Evolutionary conservation across 495 filamentous ascomycete genomes (phyloP), one percentile per base, ranked within the genome.

Genomic region (Neurospora hispaniola): DNA sequence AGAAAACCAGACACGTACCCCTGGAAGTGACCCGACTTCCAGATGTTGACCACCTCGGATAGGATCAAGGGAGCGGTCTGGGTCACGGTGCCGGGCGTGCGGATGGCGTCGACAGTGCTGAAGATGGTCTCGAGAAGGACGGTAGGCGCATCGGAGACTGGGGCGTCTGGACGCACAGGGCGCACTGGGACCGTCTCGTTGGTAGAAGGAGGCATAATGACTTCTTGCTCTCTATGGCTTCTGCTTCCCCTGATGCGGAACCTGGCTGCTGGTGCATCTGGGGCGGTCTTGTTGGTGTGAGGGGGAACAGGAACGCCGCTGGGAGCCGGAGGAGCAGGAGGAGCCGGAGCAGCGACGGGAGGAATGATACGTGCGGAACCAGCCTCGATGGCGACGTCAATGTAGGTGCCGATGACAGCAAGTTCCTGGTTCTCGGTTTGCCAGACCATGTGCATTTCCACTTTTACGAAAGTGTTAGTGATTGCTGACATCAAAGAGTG

Each of bases 371-470:
- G 48, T 14, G 66, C 54, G 39, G 77, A 66, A 66, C 75, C 73
- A 31, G 79, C 79, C 54, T 75, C 75, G 42, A 82, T 83, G 69
- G 82, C 84, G 68, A 92, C 81, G 71, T 90, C 82, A 80, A 92
- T 87, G 75, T 89, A 84, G 70, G 89, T 81, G 69, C 84, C 88
- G 31, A 92, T 78, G 74, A 92, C 90, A 69, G 86, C 88, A 71
- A 89, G 80, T 16, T 81, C 77, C 39, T 80, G 73, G 9, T 70
- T 74, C 42, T 77, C 77, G 59, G 82, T 82, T 77, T 86, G 83
- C 75, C 88, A 89, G 42, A 92, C 89, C 81, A 91, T 88, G 80
- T 92, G 90, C 79, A 87, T 83, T 79, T 92, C 90, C 80, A 91
- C 89, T 78, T 43, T 82, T 79, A 59, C 39, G 14, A 73, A n/a